Evolutionary conservation across 108 stramenopile genomes (phyloP), one percentile per base, ranked within the genome.

Genomic region (Parietichytrium sp.): DNA sequence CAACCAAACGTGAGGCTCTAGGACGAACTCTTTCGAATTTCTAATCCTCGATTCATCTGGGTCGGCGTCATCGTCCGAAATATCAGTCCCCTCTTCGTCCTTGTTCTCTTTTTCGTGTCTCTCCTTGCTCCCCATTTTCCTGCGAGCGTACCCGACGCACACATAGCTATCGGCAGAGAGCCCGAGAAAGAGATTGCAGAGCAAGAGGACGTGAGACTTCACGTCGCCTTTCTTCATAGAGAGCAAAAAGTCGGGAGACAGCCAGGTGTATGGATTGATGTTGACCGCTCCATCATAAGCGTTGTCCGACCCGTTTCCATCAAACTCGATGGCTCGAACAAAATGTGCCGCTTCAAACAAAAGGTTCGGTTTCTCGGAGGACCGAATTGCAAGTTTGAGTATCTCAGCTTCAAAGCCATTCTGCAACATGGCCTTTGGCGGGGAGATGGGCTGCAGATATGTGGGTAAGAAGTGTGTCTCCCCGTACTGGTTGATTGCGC

Each of bases 271-370:
- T n/a, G 61, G 6, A 45, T 72, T 36, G 20, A 72, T 72, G 42
- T 72, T 72, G n/a, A 72, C 61, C 0, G 61, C 61, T n/a, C 61
- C 61, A 27, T 72, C 61, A n/a, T 45, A 72, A n/a, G n/a, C n/a
- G n/a, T n/a, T n/a, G n/a, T n/a, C n/a, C n/a, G n/a, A n/a, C 1
- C 36, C 23, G 20, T 25, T 72, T 0, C 61, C 61, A 25, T 72
- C 61, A 42, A 72, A 72, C 42, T 72, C 61, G 42, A 72, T 33
- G n/a, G 61, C 10, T 8, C 61, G 61, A 33, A 72, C 61, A 45
- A 72, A 42, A 10, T 72, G 61, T 6, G 61, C 61, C 10, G 61
- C 61, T 27, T 6, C 20, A 2, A 72, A 72, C 3, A 72, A 42
- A n/a, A 72, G 33, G 61, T 72, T 72, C 20, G 61, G 61, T 20